Conservation (phyloP, 78 protist species). For the Dictyostelium intermedium region DNA sequence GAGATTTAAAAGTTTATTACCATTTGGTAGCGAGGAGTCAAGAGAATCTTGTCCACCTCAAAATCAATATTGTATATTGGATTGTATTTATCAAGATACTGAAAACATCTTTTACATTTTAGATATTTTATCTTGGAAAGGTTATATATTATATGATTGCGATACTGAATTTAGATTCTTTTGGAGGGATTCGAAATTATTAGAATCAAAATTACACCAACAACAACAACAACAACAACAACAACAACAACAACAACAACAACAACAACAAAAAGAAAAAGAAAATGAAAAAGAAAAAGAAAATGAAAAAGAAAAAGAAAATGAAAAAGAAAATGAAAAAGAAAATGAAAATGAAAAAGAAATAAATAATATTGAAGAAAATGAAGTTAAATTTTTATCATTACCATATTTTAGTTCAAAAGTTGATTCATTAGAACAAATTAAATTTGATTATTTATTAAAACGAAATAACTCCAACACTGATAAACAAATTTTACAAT, state of each 20-base stretch:
- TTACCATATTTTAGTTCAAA: not conserved
- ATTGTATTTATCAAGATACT: constrained; percentile 30
- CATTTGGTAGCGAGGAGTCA: constrained; percentile 38
- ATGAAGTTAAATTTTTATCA: constrained; percentile 16
- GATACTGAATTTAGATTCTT: constrained; percentile 84
- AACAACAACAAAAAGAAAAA: not conserved
- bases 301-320: not conserved
- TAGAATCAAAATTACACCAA: constrained; percentile 14
- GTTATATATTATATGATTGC: constrained; percentile 65
- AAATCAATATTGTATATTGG: constrained; percentile 30
- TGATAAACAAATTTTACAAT: not conserved
- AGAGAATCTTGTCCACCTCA: constrained; percentile 4
- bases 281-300: not conserved
- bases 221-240: not conserved
- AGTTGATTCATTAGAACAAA: not conserved
- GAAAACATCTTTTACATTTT: constrained; percentile 20
- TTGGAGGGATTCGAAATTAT: constrained; percentile 68
- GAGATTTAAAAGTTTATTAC: constrained; percentile 17
- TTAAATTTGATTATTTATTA: not conserved
- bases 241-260: not conserved
- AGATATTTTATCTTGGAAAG: constrained; percentile 86
- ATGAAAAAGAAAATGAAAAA: not conserved
- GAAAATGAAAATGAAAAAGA: not conserved
- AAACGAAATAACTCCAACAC: not conserved
- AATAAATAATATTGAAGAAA: not conserved